Evolutionary conservation across 2,329 filamentous ascomycete species (phyloP), one percentile per base, ranked within the genome.

Genomic region (Penicillium capsulatum): DNA sequence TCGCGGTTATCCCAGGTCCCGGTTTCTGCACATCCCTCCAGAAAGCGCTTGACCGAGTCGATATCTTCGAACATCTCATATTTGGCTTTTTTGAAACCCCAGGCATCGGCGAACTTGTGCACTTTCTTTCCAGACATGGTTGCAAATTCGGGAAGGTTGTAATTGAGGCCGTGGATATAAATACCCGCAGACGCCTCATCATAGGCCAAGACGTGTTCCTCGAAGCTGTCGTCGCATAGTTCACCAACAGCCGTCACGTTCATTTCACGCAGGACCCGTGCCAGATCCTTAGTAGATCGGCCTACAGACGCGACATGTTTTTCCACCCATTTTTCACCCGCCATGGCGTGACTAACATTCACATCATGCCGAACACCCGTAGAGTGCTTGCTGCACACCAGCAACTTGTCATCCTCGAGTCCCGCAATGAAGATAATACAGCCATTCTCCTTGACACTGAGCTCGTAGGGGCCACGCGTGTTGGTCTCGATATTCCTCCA

Each of bases 301-400:
- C 90, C 89, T 14, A 94, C 71, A 1, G 76, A 75, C 26, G 76
- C 74, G 27, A 98, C 76, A 66, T 98, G 92, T 49, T 72, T 76
- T 61, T 92, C 84, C 1, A 95, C 74, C 75, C 87, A 91, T 42
- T 68, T 68, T 71, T 96, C 90, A 31, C 91, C 92, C 3, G 81
- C 88, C 42, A 77, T 74, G 3, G 92, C 87, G 70, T 98, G 92
- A 66, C 87, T 96, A 41, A 85, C 51, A 19, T 81, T 75, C 4
- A 73, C 68, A 59, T 94, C 87, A 15, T 66, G 67, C n/a, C 91
- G 79, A 16, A 79, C 72, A 5, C 92, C 92, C 0, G 90, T 97
- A 0, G 92, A 97, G 64, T 98, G 92, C 62, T 98, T 98, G 74
- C 91, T 97, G 77, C 91, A 97, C n/a, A 98, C 90, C 6, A 98